Evolutionary conservation across 2,329 filamentous ascomycete genomes (phyloP).

Genomic region (Immersiporthe knoxdaviesiana): DNA sequence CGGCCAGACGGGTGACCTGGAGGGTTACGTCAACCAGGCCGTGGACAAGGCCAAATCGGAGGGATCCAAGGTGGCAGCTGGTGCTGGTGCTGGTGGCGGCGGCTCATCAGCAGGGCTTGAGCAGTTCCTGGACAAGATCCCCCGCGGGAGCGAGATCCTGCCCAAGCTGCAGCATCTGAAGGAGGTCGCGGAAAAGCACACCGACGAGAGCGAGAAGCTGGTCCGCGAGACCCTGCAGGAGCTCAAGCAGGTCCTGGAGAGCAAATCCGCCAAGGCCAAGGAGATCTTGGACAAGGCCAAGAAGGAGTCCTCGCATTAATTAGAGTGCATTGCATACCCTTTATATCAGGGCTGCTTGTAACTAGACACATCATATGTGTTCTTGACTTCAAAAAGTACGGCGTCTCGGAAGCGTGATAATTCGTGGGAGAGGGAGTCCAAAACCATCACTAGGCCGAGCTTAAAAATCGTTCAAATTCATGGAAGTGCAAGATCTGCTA

Average conservation of each 20-base stretch:
- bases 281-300: constrained; percentile 61
- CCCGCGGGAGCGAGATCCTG: constrained; percentile 65
- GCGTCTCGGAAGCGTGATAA: neutral
- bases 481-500: neutral
- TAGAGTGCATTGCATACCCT: neutral
- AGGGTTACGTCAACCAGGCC: constrained; percentile 63
- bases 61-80: constrained; percentile 39
- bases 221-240: constrained; percentile 71
- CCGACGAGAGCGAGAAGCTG: constrained; percentile 70
- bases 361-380: neutral
- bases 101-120: constrained; percentile 51
- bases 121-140: constrained; percentile 68
- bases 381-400: neutral
- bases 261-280: constrained; percentile 59
- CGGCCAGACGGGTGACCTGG: constrained; percentile 61
- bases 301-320: constrained; percentile 42
- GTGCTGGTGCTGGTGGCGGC: constrained; percentile 26
- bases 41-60: constrained; percentile 62
- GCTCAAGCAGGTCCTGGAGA: constrained; percentile 65
- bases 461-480: neutral
- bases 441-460: neutral
- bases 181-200: constrained; percentile 68
- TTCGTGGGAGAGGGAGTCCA: neutral
- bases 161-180: constrained; percentile 67
- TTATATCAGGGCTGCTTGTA: neutral